Base-by-base conservation (phyloP, 2,329 filamentous ascomycete genomes). In the Aspergillus candidus region DNA sequence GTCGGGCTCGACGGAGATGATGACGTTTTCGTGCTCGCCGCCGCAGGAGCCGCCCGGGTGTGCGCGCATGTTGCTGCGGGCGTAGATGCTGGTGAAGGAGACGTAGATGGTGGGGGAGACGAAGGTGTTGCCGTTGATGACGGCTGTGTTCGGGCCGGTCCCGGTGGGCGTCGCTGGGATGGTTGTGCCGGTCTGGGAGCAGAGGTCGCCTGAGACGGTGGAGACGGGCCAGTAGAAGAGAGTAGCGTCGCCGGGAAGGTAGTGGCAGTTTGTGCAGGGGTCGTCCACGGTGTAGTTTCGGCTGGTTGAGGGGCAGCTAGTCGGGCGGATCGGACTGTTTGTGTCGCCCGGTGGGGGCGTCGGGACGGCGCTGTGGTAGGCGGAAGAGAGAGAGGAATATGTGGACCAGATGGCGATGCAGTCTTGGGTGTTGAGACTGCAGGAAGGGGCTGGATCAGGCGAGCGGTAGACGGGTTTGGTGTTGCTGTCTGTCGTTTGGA, bases 181-280 rank as follows among this genome's bases (percentile, higher is more conserved):
- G 22, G 53, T 57, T 22, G 41, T 50, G 32, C 54, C 54, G 40
- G 51, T 46, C 38, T 54, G 49, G 34, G 43, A 43, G 39, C 54
- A 57, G 32, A 53, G 47, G 14, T 52, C 53, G 12, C 53, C 51
- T 15, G 10, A 32, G 8, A 38, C 44, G 14, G 55, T 56, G n/a
- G 43, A 43, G n/a, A 51, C 50, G 5, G 55, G 55, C 55, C 55
- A 57, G 49, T 56, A 57, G 42, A 57, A 57, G 32, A 57, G 42
- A 4, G 55, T 57, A 1, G 55, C 55, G 4, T 48, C 51, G 2
- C 29, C 53, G 1, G 55, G 55, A 29, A 55, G 45, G 18, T 47
- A 55, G 38, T 56, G 55, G 29, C 53, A 57, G 29, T 40, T 42
- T 5, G 49, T 48, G 39, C 55, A 56, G 5, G 49, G 48, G 17